Percentiles rank a stretch among this genome's conserved stretches.
Conservation (phyloP, 208 protist genomes). For the Naegleria fowleri region DNA sequence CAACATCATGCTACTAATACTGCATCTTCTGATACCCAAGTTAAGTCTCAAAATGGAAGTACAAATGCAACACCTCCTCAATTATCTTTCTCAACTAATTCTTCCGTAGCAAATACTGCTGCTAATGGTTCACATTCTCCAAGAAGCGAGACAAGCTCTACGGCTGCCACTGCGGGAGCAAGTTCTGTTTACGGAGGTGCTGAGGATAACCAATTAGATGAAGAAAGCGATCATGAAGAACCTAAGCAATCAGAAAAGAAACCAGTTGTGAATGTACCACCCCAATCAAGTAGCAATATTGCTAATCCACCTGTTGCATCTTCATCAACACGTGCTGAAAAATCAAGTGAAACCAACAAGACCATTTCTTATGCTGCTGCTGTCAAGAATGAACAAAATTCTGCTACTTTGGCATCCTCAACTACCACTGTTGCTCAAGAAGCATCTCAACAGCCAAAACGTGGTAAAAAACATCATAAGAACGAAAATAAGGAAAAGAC, state of each 20-base stretch:
- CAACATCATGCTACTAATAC: not conserved
- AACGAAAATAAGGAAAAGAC: not conserved
- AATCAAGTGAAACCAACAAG: not conserved
- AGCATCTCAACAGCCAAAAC: not conserved
- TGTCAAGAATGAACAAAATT: not conserved
- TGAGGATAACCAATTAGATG: not conserved
- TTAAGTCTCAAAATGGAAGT: not conserved
- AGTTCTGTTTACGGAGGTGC: not conserved
- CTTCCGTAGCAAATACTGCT: not conserved
- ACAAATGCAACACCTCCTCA: not conserved
- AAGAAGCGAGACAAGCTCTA: not conserved
- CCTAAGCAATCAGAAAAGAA: not conserved
- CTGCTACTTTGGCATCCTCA: not conserved
- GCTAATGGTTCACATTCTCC: not conserved
- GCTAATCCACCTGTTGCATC: not conserved
- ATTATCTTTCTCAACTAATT: not conserved
- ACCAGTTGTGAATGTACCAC: not conserved
- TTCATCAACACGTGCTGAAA: not conserved
- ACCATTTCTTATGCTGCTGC: not conserved
- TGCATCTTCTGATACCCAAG: not conserved
- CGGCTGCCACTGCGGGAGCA: not conserved
- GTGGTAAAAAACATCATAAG: not conserved
- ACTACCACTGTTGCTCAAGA: not conserved
- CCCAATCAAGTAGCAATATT: not conserved
- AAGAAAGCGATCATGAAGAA: not conserved